Evolutionary conservation across 495 filamentous ascomycete species (phyloP).

Genomic region (Aspergillus funiculosus): DNA sequence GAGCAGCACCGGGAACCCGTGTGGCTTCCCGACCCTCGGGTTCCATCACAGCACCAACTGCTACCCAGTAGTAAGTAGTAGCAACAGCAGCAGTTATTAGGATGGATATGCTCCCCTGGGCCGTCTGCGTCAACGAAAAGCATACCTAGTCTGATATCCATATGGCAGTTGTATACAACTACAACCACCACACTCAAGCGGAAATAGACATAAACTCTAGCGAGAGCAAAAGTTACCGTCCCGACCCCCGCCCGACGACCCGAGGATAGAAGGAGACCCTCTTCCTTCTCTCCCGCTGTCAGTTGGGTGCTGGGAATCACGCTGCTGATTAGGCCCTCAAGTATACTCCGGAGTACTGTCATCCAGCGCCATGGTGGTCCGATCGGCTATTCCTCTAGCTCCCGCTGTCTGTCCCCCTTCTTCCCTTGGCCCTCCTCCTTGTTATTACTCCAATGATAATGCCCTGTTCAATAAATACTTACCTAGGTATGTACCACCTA

Average conservation of each 20-base stretch:
- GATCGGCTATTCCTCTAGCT: constrained; percentile 15
- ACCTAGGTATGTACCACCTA: neutral
- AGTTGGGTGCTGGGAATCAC: constrained; percentile 4
- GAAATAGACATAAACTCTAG: neutral
- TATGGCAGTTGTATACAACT: too few species aligned
- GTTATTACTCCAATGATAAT: neutral
- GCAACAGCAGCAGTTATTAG: too few species aligned
- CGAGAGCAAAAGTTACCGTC: neutral
- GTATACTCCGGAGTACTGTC: constrained; percentile 9
- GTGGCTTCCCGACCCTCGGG: constrained; percentile 5
- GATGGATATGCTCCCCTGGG: too few species aligned
- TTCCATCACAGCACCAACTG: constrained; percentile 1
- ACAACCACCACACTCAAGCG: neutral
- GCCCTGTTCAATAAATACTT: neutral
- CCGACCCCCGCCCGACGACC: constrained; percentile 6
- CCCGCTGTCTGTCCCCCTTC: constrained; percentile 3
- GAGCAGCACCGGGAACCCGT: constrained; percentile 6
- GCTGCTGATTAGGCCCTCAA: constrained; percentile 2
- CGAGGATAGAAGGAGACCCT: constrained; percentile 5
- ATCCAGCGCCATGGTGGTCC: constrained; percentile 9
- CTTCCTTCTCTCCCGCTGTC: neutral
- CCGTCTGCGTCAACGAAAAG: too few species aligned
- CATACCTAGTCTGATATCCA: too few species aligned
- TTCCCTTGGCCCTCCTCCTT: neutral
- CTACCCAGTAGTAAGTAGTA: too few species aligned